Conservation (phyloP, 202 grass and related monocot species). For the Schoenoplectus triqueter region DNA sequence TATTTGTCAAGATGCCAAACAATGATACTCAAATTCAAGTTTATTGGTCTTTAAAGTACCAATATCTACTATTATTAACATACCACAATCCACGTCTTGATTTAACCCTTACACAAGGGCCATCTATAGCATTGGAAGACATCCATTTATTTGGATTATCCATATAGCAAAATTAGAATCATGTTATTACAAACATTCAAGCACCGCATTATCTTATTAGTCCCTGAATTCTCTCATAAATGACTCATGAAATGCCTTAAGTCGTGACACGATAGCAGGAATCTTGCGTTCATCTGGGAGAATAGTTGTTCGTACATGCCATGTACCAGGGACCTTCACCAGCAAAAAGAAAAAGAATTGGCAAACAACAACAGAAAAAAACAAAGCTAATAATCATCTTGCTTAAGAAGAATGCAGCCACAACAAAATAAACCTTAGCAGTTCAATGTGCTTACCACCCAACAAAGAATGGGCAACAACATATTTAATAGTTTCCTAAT, state of each 20-base stretch:
- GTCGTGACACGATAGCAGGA: slow-evolving; percentile 42
- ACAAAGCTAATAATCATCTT: too few relatives aligned
- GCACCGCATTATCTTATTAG: slow-evolving; percentile 4
- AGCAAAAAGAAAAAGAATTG: not conserved
- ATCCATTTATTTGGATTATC: too few relatives aligned
- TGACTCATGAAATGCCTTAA: slow-evolving; percentile 60
- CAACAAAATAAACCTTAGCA: too few relatives aligned
- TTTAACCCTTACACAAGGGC: too few relatives aligned
- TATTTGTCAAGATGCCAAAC: not conserved
- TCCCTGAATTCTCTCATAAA: slow-evolving; percentile 70
- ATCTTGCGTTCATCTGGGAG: slow-evolving; percentile 61
- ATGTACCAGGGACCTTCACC: slow-evolving; percentile 44
- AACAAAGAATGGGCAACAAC: not conserved
- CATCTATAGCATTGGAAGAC: too few relatives aligned
- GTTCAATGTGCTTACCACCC: too few relatives aligned
- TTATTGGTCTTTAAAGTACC: not conserved
- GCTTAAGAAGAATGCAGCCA: too few relatives aligned
- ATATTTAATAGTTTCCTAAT: not conserved
- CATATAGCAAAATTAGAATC: too few relatives aligned
- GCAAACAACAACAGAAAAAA: not conserved
- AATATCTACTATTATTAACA: not conserved
- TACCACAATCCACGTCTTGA: not conserved
- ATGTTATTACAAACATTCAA: not conserved
- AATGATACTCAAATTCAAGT: not conserved
- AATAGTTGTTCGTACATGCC: slow-evolving; percentile 62